Percentiles rank a stretch among this genome's conserved stretches.
phyloP scores from a whole-genome alignment of 164 flowering plant genomes.

The Macadamia integrifolia region DNA sequence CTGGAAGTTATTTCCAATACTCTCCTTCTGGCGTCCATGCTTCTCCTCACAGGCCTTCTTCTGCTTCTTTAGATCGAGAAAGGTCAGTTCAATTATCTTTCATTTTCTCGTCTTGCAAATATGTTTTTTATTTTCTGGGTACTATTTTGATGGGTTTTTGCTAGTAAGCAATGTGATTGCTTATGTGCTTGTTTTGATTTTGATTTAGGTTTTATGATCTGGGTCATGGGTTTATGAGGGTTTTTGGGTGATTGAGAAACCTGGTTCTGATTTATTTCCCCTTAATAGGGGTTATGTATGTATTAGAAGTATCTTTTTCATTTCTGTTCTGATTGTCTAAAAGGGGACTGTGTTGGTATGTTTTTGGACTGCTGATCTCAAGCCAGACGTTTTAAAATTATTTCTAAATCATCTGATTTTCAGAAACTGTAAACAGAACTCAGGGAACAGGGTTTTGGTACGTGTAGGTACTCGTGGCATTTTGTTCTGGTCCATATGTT shows the following conservation, averaged over 20 bases:
- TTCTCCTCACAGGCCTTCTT: slow-evolving; percentile 60
- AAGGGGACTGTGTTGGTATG: too few relatives aligned
- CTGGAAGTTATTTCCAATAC: slow-evolving; percentile 72
- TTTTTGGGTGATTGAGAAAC: background rate
- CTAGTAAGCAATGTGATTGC: background rate
- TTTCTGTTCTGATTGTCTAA: too few relatives aligned
- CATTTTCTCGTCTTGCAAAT: background rate
- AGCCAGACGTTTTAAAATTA: too few relatives aligned
- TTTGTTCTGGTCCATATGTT: too few relatives aligned
- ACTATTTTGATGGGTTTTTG: background rate
- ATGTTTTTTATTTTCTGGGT: too few relatives aligned
- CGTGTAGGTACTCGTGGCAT: too few relatives aligned
- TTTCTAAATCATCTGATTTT: too few relatives aligned
- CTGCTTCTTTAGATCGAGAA: slow-evolving; percentile 58
- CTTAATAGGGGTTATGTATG: too few relatives aligned
- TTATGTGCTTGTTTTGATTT: background rate
- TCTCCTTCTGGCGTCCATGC: slow-evolving; percentile 62
- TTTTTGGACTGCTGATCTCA: too few relatives aligned
- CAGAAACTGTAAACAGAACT: too few relatives aligned
- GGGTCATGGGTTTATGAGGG: background rate
- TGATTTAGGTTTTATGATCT: slow-evolving; percentile 2
- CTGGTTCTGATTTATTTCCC: background rate
- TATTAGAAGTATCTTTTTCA: too few relatives aligned
- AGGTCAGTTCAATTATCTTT: slow-evolving; percentile 30
- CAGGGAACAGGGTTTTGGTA: too few relatives aligned